Evolutionary conservation across 2,329 filamentous ascomycete genomes (phyloP).

Genomic region (Fusarium gaditjirri): DNA sequence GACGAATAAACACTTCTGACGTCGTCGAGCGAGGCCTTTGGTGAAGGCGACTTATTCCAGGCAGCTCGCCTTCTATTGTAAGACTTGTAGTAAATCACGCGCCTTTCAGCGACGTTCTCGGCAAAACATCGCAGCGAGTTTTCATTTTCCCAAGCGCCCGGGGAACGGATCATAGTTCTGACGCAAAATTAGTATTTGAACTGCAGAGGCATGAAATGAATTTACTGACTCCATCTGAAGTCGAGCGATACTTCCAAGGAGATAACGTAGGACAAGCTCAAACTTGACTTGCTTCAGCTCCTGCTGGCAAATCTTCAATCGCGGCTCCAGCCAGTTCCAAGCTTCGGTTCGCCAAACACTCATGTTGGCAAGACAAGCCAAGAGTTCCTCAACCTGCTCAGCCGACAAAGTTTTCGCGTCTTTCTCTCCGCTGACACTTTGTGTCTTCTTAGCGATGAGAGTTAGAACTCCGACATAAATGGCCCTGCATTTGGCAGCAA

Average conservation of each 20-base stretch:
- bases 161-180: background rate
- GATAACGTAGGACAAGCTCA: constrained; percentile 3
- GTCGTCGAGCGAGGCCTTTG: background rate
- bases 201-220: rapidly evolving
- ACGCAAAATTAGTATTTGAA: rapidly evolving
- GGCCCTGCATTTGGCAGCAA: background rate
- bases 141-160: background rate
- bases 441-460: background rate
- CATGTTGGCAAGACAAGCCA: background rate
- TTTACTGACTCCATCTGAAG: background rate
- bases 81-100: background rate
- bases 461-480: background rate
- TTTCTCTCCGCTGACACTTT: background rate
- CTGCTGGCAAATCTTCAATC: background rate
- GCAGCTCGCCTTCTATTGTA: background rate
- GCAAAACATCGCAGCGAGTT: background rate
- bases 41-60: rapidly evolving
- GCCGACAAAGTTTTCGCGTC: rapidly evolving
- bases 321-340: constrained; percentile 3
- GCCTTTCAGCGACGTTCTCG: background rate
- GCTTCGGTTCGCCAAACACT: rapidly evolving
- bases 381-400: background rate
- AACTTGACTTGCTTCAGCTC: constrained; percentile 3
- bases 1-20: background rate
- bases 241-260: constrained; percentile 6